Percentiles rank a stretch among this genome's conserved stretches.
Conservation (phyloP, 2,329 filamentous ascomycete species). For the Diaporthe velutina region DNA sequence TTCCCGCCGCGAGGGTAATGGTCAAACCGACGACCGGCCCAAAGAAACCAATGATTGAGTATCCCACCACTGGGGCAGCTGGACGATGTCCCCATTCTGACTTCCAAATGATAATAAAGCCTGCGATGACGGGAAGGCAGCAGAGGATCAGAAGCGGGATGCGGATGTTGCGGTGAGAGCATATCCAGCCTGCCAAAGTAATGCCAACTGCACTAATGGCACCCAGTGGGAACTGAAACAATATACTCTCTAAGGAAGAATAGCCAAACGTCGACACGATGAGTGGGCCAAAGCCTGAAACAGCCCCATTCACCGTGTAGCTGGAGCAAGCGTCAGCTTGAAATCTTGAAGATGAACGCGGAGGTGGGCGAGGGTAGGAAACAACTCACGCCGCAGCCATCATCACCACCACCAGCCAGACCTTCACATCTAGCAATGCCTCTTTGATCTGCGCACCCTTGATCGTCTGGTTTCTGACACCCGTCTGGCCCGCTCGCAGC, state of each 20-base stretch:
- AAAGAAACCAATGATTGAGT: conserved; percentile 76
- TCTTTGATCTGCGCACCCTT: not conserved
- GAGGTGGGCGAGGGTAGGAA: not conserved
- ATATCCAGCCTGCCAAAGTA: conserved; percentile 74
- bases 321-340: conserved; percentile 42
- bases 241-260: conserved; percentile 72
- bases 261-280: conserved; percentile 81
- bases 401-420: conserved; percentile 54
- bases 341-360: not conserved
- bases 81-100: conserved; percentile 73
- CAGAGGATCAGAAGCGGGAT: conserved; percentile 74
- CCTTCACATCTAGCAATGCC: conserved; percentile 13
- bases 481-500: conserved; percentile 29
- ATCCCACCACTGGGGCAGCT: conserved; percentile 76
- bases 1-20: conserved; percentile 72
- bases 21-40: conserved; percentile 70
- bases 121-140: conserved; percentile 80
- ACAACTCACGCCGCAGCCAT: conserved; percentile 71
- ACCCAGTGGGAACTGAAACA: conserved; percentile 82
- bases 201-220: conserved; percentile 77
- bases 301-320: conserved; percentile 79
- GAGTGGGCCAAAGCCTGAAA: conserved; percentile 77
- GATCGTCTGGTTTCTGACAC: conserved; percentile 4
- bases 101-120: conserved; percentile 82
- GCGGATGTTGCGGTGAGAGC: conserved; percentile 72